Evolutionary conservation across 2,329 filamentous ascomycete genomes (phyloP).

Genomic region (Sordariomycetes sp.): DNA sequence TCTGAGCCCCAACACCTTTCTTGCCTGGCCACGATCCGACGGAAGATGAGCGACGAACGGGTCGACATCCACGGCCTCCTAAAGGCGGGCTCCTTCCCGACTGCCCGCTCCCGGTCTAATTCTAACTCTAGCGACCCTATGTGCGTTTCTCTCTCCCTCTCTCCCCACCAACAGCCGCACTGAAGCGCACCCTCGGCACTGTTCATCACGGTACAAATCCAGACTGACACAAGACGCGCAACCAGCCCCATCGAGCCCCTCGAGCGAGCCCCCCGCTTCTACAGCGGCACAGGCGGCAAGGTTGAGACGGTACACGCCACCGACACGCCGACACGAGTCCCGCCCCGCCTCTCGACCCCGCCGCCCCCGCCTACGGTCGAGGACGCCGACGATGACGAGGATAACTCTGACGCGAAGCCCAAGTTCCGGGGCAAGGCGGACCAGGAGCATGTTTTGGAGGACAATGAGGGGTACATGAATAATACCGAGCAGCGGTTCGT

Average conservation of each 20-base stretch:
- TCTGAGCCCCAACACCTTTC: not conserved
- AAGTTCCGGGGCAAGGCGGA: constrained; percentile 51
- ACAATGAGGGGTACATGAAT: constrained; percentile 24
- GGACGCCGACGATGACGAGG: constrained; percentile 28
- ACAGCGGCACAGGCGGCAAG: constrained; percentile 13
- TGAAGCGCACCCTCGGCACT: not conserved
- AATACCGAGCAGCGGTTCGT: constrained; percentile 43
- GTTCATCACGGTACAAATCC: not conserved
- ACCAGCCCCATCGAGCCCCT: constrained; percentile 1
- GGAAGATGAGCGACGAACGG: constrained; percentile 1
- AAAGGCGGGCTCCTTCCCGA: constrained; percentile 35
- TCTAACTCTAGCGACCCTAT: not conserved
- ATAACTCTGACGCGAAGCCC: constrained; percentile 35
- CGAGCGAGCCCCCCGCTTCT: constrained; percentile 15
- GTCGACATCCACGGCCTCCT: constrained; percentile 31
- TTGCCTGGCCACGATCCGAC: not conserved
- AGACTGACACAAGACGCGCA: not conserved
- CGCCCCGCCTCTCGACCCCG: constrained; percentile 2
- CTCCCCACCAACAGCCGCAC: not conserved
- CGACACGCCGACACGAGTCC: not conserved
- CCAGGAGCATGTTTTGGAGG: constrained; percentile 53
- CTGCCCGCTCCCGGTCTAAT: constrained; percentile 18
- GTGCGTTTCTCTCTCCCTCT: not conserved
- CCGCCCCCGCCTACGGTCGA: constrained; percentile 56
- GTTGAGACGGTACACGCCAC: not conserved